phyloP scores from a whole-genome alignment of 768 basidiomycete genomes.

The Candolleomyces aberdarensis region DNA sequence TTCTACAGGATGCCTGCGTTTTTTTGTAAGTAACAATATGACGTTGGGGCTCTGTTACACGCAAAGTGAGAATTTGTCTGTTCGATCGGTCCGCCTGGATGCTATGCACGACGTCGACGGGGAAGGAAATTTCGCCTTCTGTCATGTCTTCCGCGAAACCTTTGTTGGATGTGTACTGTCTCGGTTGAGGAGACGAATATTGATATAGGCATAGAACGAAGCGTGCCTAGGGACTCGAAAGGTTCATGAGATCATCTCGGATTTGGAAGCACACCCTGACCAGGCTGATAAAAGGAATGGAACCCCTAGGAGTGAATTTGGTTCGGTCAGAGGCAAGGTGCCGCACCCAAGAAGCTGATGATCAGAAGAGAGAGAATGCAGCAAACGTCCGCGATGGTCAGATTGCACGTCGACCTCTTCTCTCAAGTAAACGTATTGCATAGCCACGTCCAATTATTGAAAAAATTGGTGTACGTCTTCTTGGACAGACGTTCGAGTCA shows the following conservation, averaged over 20 bases:
- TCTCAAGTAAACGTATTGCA: no score
- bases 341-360: no score
- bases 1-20: conserved; percentile 82
- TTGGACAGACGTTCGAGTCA: no score
- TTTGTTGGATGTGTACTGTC: conserved; percentile 73
- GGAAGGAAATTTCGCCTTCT: conserved; percentile 98
- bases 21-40: no score
- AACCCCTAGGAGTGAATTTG: conserved; percentile 53
- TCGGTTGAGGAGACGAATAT: neutral
- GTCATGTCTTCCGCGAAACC: conserved; percentile 92
- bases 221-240: conserved; percentile 78
- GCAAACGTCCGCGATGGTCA: no score
- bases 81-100: conserved; percentile 77
- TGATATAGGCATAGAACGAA: neutral
- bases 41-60: conserved; percentile 34
- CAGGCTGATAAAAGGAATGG: conserved; percentile 88
- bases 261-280: conserved; percentile 97
- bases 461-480: no score
- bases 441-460: no score
- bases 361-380: no score
- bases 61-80: conserved; percentile 78
- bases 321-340: no score
- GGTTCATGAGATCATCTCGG: conserved; percentile 95
- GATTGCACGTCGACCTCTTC: no score
- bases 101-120: conserved; percentile 86